phyloP scores from a whole-genome alignment of 202 grass and related monocot genomes.

The Panicum virgatum region DNA sequence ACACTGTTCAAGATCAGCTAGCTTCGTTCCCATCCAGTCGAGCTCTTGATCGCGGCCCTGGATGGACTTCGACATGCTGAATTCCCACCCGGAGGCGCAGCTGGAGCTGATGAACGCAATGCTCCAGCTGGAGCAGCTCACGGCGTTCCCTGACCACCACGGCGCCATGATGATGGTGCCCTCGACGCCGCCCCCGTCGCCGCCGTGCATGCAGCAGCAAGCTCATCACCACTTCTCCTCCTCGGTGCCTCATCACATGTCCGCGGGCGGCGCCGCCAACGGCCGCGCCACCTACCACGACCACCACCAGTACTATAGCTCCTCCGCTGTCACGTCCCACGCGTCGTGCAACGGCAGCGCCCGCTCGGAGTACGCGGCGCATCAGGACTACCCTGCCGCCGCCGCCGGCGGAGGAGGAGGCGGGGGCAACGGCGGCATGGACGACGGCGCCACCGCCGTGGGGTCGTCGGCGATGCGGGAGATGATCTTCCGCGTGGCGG shows the following conservation, averaged over 20 bases:
- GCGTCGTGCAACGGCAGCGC: conserved; percentile 27
- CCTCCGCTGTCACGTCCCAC: not conserved
- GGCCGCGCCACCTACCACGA: conserved; percentile 5
- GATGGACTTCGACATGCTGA: conserved; percentile 80
- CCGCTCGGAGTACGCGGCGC: conserved; percentile 26
- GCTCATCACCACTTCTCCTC: conserved; percentile 27
- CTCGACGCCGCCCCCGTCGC: conserved; percentile 33
- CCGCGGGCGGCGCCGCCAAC: not conserved
- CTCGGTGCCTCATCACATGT: conserved; percentile 34
- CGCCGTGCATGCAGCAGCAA: conserved; percentile 30
- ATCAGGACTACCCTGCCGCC: not conserved
- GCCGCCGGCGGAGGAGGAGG: not conserved
- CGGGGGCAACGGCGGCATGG: not conserved
- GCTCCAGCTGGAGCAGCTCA: conserved; percentile 76
- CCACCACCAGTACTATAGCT: conserved; percentile 32
- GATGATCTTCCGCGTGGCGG: conserved; percentile 90
- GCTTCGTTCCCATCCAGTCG: not conserved
- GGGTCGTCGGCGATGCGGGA: conserved; percentile 70
- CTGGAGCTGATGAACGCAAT: conserved; percentile 85
- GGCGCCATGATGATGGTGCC: conserved; percentile 40
- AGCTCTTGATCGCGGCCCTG: not conserved
- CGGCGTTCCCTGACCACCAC: conserved; percentile 33
- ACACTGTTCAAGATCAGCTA: not conserved
- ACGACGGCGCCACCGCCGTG: not conserved
- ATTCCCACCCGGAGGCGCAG: conserved; percentile 62